Percentiles rank a stretch among this genome's conserved stretches.
Evolutionary conservation across 345 rosid species (phyloP).

Genomic region (Syzygium aqueum): DNA sequence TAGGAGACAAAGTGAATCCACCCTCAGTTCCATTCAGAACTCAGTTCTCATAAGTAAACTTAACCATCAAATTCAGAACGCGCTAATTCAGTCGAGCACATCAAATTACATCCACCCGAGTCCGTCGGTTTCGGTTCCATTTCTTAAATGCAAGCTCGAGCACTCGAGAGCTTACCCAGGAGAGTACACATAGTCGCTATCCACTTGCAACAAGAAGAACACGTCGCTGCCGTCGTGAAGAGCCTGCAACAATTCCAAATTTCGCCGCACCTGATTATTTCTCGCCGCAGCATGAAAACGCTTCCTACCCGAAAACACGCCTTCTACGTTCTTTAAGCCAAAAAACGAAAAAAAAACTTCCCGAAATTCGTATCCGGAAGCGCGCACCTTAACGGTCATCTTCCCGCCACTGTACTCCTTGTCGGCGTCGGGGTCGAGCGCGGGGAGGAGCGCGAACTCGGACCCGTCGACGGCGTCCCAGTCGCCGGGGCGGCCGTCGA

Average conservation of each 20-base stretch:
- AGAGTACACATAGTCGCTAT: constrained; percentile 72
- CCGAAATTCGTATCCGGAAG: not conserved
- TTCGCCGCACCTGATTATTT: not conserved
- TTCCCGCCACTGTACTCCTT: constrained; percentile 64
- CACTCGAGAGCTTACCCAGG: constrained; percentile 46
- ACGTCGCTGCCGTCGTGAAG: constrained; percentile 82
- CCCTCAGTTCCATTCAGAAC: not conserved
- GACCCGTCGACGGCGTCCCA: constrained; percentile 75
- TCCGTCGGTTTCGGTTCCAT: not conserved
- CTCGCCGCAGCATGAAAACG: not conserved
- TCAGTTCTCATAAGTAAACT: not conserved
- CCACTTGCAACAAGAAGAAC: constrained; percentile 80
- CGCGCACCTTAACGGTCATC: constrained; percentile 78
- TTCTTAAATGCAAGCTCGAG: not conserved
- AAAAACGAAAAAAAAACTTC: not conserved
- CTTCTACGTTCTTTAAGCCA: not conserved
- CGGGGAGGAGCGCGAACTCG: constrained; percentile 78
- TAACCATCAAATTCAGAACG: not conserved
- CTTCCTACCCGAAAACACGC: not conserved
- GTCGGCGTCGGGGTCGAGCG: constrained; percentile 85
- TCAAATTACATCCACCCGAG: not conserved
- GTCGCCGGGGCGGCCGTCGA: constrained; percentile 83
- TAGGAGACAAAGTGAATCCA: not conserved
- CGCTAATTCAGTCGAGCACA: not conserved
- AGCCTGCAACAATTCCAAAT: constrained; percentile 40